Evolutionary conservation across 2,329 filamentous ascomycete species (phyloP), one percentile per base, ranked within the genome.

Genomic region (Leptographium flavum): DNA sequence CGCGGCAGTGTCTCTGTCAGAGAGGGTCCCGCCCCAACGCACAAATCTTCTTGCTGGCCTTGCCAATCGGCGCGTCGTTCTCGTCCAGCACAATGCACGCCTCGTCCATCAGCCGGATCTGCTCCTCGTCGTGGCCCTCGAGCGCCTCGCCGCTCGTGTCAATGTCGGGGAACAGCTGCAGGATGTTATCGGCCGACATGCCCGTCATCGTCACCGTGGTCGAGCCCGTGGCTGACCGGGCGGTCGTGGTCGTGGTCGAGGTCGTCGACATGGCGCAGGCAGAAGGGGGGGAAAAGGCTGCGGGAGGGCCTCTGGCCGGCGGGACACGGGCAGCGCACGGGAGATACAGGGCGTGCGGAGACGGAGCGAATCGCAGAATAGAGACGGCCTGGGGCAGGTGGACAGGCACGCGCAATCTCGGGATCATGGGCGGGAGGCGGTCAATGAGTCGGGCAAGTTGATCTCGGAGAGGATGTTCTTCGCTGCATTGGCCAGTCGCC

Each of bases 21-120:
- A 7, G 3, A 13, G 4, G 5, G 14, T 28, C 9, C 3, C 11
- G 30, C n/a, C n/a, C n/a, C n/a, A n/a, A n/a, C n/a, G 55, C 68
- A 94, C 92, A 98, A 46, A 87, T 77, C 71, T 98, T 98, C 76
- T 98, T 96, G 79, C 85, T 94, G 43, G 87, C 90, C 54, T 87
- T 94, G 51, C 92, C 92, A 62, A 98, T 94, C 27, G 90, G 88
- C 56, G 78, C 70, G 63, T 96, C 92, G 57, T 96, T 76, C 57
- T 94, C 80, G 63, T 96, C 90, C 39, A 93, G 70, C 17, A 98
- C 92, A 61, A 98, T 96, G 73, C 92, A 98, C 42, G 95, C 83
- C 69, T 96, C 92, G 58, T 98, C 90, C 92, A 98, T 98, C 57
- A 98, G 68, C 42, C 90, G 81, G 57, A 95, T 94, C 69, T 98